A percentile compares a stretch with the other conserved stretches of the same genome.
Conservation (phyloP, 768 basidiomycete species). For the Macrolepiota dolichaula region DNA sequence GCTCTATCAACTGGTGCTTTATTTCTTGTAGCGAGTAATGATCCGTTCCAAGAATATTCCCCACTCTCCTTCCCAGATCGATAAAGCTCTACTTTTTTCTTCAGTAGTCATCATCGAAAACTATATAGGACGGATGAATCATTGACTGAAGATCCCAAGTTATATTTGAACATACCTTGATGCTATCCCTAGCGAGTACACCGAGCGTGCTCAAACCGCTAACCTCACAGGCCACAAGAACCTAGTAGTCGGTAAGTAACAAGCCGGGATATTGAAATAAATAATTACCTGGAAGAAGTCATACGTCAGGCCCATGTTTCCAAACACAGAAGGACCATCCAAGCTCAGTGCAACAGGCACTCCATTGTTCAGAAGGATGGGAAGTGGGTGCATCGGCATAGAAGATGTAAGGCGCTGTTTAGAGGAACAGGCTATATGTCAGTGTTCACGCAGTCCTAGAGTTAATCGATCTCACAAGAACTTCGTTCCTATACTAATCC, state of each 20-base stretch:
- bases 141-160: neutral
- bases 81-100: slow-evolving; percentile 42
- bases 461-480: slow-evolving; percentile 43
- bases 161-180: slow-evolving; percentile 37
- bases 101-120: slow-evolving; percentile 45
- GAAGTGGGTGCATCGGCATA: slow-evolving; percentile 78
- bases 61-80: slow-evolving; percentile 49
- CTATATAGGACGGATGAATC: slow-evolving; percentile 23
- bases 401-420: slow-evolving; percentile 70
- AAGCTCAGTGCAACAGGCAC: slow-evolving; percentile 68
- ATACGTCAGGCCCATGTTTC: slow-evolving; percentile 72
- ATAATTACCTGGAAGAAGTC: slow-evolving; percentile 61
- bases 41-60: slow-evolving; percentile 35
- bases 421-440: neutral
- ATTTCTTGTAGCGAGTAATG: neutral
- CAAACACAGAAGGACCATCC: slow-evolving; percentile 76
- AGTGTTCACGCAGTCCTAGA: neutral
- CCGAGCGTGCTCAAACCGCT: slow-evolving; percentile 63
- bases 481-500: slow-evolving; percentile 53
- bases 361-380: slow-evolving; percentile 67
- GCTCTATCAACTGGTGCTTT: too few relatives aligned
- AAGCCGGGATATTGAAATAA: neutral
- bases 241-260: neutral
- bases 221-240: slow-evolving; percentile 68
- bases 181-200: slow-evolving; percentile 62